Base-by-base conservation (phyloP, 352 stramenopile genomes). In the Globisporangium heterothallicum region DNA sequence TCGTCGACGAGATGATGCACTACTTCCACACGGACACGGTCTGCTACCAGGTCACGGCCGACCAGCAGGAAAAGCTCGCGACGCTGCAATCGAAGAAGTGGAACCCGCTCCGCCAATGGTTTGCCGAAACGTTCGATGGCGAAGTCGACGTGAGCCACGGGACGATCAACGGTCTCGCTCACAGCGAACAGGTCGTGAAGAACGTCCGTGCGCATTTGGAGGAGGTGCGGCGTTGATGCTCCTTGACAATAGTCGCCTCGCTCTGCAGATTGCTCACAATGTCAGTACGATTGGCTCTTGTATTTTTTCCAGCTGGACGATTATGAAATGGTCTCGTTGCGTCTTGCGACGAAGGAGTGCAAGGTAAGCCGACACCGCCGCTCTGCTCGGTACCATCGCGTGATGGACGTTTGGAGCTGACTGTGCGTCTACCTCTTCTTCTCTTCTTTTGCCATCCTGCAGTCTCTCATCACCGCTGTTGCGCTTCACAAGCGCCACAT, bases 11-110 rank as follows among this genome's bases (percentile, higher is more conserved):
- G 64, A 89, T 94, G 63, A 66, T 92, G 66, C 82, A 92, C 59
- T 94, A 92, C 61, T 57, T 94, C 50, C 68, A 91, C 59, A 91
- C 82, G 41, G 84, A 94, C 67, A 94, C 83, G n/a, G 67, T 93
- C n/a, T 93, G 83, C 73, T 93, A 90, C 59, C 74, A 88, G 53
- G 76, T 92, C 13, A 88, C 82, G 26, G 78, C 72, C 19, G 76
- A 88, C 47, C 82, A 92, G 53, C 69, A 88, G 53, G 82, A 92
- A 34, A 87, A 90, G 60, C 80, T 94, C n/a, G 69, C 82, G 38
- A 49, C 64, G 43, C 60, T 84, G 38, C 84, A 94, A 71, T 69
- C 86, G 36, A 92, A 92, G 68, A 92, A 91, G 65, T 94, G 84
- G 84, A 68, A 74, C 12, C 73, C 84, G 21, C 61, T 94, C 27